These are phyloP conservation scores for Cornus suecica DNA, from an alignment of 148 eudicot species.

Conservation along the genomic window DNA sequence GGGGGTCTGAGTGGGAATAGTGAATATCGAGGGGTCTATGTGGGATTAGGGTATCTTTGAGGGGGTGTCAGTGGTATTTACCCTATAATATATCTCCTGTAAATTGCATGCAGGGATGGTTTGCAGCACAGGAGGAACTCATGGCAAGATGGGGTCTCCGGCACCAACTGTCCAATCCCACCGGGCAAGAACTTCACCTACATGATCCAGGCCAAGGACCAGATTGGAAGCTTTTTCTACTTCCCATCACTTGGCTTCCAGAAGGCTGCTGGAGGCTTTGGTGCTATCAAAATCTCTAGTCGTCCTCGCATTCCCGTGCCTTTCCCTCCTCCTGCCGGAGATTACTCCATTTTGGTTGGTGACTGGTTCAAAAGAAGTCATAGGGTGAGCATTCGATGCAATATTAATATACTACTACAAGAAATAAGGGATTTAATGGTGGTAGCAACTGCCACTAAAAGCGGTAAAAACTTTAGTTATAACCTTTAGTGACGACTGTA, in stretches of 20 bases:
- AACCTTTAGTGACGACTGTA: too few relatives aligned
- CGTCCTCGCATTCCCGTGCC: slow-evolving; percentile 92
- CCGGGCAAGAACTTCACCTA: slow-evolving; percentile 83
- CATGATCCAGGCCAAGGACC: slow-evolving; percentile 90
- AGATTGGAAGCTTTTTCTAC: slow-evolving; percentile 87
- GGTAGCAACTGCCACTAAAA: too few relatives aligned
- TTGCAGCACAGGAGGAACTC: slow-evolving; percentile 86
- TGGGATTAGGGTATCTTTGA: too few relatives aligned
- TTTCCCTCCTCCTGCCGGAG: slow-evolving; percentile 77
- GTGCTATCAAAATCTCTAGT: slow-evolving; percentile 67
- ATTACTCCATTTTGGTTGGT: slow-evolving; percentile 76
- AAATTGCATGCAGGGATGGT: slow-evolving; percentile 60
- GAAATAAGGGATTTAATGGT: too few relatives aligned
- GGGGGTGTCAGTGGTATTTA: too few relatives aligned
- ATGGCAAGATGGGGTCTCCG: slow-evolving; percentile 83
- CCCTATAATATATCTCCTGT: too few relatives aligned
- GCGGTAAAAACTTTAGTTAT: too few relatives aligned
- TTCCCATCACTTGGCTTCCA: slow-evolving; percentile 84
- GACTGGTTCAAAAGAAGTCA: slow-evolving; percentile 89
- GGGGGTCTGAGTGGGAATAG: too few relatives aligned
- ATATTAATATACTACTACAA: too few relatives aligned
- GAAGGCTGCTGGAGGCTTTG: slow-evolving; percentile 87
- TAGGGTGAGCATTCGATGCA: slow-evolving; percentile 52
- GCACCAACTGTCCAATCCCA: slow-evolving; percentile 88
- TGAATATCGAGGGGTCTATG: too few relatives aligned